Evolutionary conservation across 257 asterid genomes (phyloP), one percentile per base, ranked within the genome.

Genomic region (Solanum stenotomum): DNA sequence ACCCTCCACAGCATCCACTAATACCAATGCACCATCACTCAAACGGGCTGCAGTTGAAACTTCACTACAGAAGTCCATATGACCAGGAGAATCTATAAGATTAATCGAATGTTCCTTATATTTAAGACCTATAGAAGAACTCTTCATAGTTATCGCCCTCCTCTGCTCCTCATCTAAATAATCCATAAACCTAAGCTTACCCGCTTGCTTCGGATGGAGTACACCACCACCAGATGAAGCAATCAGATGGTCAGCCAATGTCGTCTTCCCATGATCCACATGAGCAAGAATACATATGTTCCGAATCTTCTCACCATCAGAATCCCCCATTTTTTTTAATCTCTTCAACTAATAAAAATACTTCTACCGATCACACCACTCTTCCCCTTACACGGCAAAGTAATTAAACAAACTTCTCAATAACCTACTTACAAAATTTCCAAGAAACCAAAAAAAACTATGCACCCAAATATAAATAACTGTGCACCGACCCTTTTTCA

Each of bases 51-150:
- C 99, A 14, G 98, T 95, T 7, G 99, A 96, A 14, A 96, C 99
- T 93, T 96, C 99, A 91, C 99, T 93, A 82, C 99, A 96, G 88
- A 96, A 96, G 86, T 96, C 99, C 98, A 96, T 96, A 86, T 96
- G 99, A 16, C 99, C 99, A 1, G 99, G 99, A 52, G 99, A 96
- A 90, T 96, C 99, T 70, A 96, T 96, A 42, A 96, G 92, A 86
- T 96, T 96, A 15, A 96, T 87, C 5, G 91, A 89, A 87, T 95
- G 91, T 8, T 91, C 93, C 42, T 90, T 90, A 89, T 67, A 95
- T 78, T 91, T 91, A 75, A 96, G 95, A 68, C 92, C 93, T 83
- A 96, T 96, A 8, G 99, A 95, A 8, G 99, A 95, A 88, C 99
- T 96, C 91, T 96, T 96, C 99, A 96, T 96, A 9, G 99, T 96